Base-by-base conservation (phyloP, 306 rosid genomes). In the Trifolium repens region DNA sequence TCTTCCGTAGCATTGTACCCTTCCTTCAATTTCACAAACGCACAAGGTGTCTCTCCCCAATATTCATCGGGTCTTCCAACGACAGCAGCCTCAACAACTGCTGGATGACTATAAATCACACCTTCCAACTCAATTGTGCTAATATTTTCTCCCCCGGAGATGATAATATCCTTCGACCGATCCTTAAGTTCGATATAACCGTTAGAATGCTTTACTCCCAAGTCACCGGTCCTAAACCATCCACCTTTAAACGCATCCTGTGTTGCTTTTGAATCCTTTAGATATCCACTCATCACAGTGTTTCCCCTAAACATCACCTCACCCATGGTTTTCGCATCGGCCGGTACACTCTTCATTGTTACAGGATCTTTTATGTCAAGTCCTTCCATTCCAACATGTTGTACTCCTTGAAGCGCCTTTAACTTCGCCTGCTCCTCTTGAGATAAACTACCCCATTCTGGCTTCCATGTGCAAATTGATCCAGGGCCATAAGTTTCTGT, bases 11-110 rank as follows among this genome's bases (percentile, higher is more conserved):
- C 84, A 66, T 37, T 81, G 26, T 9, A 47, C 0, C 89, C 96
- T 19, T 88, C 92, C 83, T 91, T 94, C 57, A 94, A 40, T 83
- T 87, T 94, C 76, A 91, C 94, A 74, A 91, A 94, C 17, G 98
- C 98, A 79, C 94, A 91, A 4, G 96, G 91, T 13, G 93, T 88
- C 88, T 93, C 98, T 42, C 98, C 98, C 98, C 96, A 91, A 50
- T 81, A 76, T 9, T 89, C 91, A 79, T 94, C 94, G 10, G 96
- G 94, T 73, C 91, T 87, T 32, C 91, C 94, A 47, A 94, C 96
- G 73, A 90, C 85, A 52, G 96, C 96, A 17, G 89, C 97, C 64
- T 94, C 97, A 16, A 83, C 75, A 79, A 94, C 85, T 17, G 88
- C 88, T 8, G 97, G 97, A 79, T 94, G 97, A 35, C 82, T 57